These are phyloP conservation scores for Calonectria henricotiae DNA, from an alignment of 2,329 filamentous ascomycete genomes.

Conservation along the genomic window DNA sequence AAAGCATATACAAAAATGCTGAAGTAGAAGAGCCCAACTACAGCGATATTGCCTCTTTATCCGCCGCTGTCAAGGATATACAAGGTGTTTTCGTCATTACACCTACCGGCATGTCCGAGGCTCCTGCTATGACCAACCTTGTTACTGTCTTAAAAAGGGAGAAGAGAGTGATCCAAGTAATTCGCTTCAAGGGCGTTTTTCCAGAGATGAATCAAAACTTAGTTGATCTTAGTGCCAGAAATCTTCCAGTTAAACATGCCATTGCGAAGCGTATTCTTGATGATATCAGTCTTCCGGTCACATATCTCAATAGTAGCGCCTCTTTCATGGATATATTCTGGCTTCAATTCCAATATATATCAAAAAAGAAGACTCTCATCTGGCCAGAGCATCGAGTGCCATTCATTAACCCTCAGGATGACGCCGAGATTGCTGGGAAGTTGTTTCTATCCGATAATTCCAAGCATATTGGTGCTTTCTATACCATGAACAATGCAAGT, in stretches of 20 bases:
- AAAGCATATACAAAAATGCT: neutral
- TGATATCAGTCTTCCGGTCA: constrained; percentile 10
- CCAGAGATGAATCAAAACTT: constrained; percentile 7
- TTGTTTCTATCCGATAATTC: constrained; percentile 20
- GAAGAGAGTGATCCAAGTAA: neutral
- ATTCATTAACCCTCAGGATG: constrained; percentile 1
- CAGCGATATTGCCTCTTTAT: constrained; percentile 5
- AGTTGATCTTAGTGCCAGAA: neutral
- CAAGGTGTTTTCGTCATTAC: constrained; percentile 18
- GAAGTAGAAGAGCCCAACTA: constrained; percentile 5
- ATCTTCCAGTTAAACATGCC: constrained; percentile 3
- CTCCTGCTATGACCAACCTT: constrained; percentile 17
- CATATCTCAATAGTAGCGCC: constrained; percentile 1
- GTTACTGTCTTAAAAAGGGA: neutral
- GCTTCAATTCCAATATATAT: neutral
- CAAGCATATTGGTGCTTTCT: constrained; percentile 16
- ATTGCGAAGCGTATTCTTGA: constrained; percentile 22
- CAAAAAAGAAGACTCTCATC: neutral
- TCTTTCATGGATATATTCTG: constrained; percentile 21
- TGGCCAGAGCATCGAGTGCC: constrained; percentile 14
- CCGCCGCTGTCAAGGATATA: neutral
- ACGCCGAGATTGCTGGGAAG: constrained; percentile 3
- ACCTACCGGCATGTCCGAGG: constrained; percentile 7
- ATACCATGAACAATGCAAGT: constrained; percentile 24
- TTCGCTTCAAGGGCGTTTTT: constrained; percentile 10